Percentiles rank a stretch among this genome's conserved stretches.
These are phyloP conservation scores for Pseudogymnoascus sp. DNA, from an alignment of 2,329 filamentous ascomycete species.

Conservation along the genomic window DNA sequence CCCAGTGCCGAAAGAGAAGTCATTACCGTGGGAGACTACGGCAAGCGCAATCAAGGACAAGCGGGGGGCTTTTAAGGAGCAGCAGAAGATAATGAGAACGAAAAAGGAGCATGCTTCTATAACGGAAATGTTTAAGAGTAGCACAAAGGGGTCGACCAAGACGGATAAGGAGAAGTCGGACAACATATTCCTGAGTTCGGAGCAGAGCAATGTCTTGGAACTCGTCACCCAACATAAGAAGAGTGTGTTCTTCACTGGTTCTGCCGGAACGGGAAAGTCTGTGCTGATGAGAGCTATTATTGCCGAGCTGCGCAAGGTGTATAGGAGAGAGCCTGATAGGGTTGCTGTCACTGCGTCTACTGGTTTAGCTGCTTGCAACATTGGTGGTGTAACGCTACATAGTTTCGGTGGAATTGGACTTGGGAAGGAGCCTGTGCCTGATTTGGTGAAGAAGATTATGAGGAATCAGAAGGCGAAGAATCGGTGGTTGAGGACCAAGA, in stretches of 20 bases:
- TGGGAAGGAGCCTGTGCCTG: conserved; percentile 76
- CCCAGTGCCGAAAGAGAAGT: conserved; percentile 24
- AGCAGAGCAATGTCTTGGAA: conserved; percentile 77
- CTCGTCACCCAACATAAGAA: conserved; percentile 72
- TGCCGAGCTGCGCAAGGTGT: conserved; percentile 67
- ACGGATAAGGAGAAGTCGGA: conserved; percentile 48
- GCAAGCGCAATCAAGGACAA: conserved; percentile 70
- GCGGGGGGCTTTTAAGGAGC: conserved; percentile 65
- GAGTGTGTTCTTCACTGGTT: conserved; percentile 97
- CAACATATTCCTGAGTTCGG: conserved; percentile 62
- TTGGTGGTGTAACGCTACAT: conserved; percentile 90
- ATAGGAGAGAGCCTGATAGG: conserved; percentile 67
- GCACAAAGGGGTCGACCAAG: conserved; percentile 26
- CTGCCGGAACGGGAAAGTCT: conserved; percentile 93
- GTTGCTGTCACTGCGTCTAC: conserved; percentile 94
- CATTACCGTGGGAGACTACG: conserved; percentile 63
- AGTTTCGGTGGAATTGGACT: conserved; percentile 94
- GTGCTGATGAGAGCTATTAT: conserved; percentile 93
- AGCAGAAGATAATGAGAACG: conserved; percentile 42
- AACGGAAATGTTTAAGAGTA: conserved; percentile 12
- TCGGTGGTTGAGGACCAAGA: conserved; percentile 81
- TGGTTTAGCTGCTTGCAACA: conserved; percentile 90
- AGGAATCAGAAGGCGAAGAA: conserved; percentile 80
- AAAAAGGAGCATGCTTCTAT: conserved; percentile 30
- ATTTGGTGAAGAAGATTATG: conserved; percentile 84